Percentiles rank a stretch among this genome's conserved stretches.
These are phyloP conservation scores for Penicillium decumbens DNA, from an alignment of 2,329 filamentous ascomycete genomes.

Conservation along the genomic window DNA sequence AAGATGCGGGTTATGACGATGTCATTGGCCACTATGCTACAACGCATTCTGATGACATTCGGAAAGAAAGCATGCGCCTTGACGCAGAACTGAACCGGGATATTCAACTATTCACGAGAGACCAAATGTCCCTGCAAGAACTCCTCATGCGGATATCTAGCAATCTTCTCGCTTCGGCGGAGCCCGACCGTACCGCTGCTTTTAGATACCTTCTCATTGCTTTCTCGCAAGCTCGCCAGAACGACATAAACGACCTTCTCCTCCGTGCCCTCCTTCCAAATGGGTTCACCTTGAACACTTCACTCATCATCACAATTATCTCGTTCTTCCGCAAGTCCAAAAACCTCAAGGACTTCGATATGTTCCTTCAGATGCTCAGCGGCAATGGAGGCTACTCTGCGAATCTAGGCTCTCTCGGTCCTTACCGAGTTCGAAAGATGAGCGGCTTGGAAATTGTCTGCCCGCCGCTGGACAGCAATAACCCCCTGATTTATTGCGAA, in stretches of 20 bases:
- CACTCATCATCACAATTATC: slow-evolving; percentile 36
- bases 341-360: slow-evolving; percentile 40
- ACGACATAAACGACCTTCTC: slow-evolving; percentile 39
- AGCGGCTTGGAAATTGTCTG: slow-evolving; percentile 37
- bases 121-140: slow-evolving; percentile 33
- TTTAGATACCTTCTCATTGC: slow-evolving; percentile 36
- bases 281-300: slow-evolving; percentile 33
- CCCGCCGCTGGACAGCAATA: slow-evolving; percentile 33
- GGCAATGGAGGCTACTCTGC: slow-evolving; percentile 31
- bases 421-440: slow-evolving; percentile 26
- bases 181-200: slow-evolving; percentile 35
- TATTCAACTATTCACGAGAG: slow-evolving; percentile 26
- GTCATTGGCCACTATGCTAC: slow-evolving; percentile 27
- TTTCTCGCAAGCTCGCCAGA: slow-evolving; percentile 37
- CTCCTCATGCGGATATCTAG: slow-evolving; percentile 34
- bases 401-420: slow-evolving; percentile 28
- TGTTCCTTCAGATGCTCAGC: slow-evolving; percentile 36
- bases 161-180: slow-evolving; percentile 33
- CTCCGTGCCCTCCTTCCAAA: slow-evolving; percentile 38
- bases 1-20: slow-evolving; percentile 29
- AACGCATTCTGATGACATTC: slow-evolving; percentile 15
- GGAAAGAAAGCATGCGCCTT: slow-evolving; percentile 20
- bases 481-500: slow-evolving; percentile 33
- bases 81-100: slow-evolving; percentile 29
- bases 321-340: slow-evolving; percentile 39